Percentiles rank a stretch among this genome's conserved stretches.
phyloP scores from a whole-genome alignment of 2,329 filamentous ascomycete genomes.

The Xylaria sp. region DNA sequence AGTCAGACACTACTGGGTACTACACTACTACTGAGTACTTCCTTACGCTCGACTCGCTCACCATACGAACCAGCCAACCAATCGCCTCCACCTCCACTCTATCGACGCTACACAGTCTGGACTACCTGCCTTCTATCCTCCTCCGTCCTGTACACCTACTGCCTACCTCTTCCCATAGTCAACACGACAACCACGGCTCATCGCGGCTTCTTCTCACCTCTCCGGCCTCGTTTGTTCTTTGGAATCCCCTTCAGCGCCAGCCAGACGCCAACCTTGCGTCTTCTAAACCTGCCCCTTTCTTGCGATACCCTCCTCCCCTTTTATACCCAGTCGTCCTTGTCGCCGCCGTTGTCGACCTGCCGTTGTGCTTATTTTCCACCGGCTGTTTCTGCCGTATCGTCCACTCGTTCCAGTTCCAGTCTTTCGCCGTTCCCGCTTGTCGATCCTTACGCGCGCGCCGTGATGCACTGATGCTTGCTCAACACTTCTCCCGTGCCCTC shows the following conservation, averaged over 20 bases:
- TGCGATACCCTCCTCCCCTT: constrained; percentile 46
- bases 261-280: constrained; percentile 22
- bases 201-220: constrained; percentile 35
- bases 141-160: constrained; percentile 26
- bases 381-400: constrained; percentile 36
- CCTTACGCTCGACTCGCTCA: constrained; percentile 25
- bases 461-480: constrained; percentile 39
- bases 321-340: constrained; percentile 43
- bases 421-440: constrained; percentile 27
- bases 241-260: constrained; percentile 27
- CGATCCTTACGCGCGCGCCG: constrained; percentile 33
- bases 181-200: constrained; percentile 36
- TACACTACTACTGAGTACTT: constrained; percentile 1
- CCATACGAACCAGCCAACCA: constrained; percentile 24
- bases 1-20: not conserved
- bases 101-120: constrained; percentile 18
- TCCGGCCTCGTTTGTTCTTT: constrained; percentile 19
- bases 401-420: constrained; percentile 27
- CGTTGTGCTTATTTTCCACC: constrained; percentile 48
- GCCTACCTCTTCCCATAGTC: constrained; percentile 32
- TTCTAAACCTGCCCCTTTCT: constrained; percentile 36
- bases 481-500: constrained; percentile 26
- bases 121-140: constrained; percentile 29
- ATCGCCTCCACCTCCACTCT: constrained; percentile 35
- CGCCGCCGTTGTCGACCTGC: constrained; percentile 36